A percentile compares a stretch with the other conserved stretches of the same genome.
Conservation (phyloP, 768 basidiomycete genomes). For the Naganishia kalamii region DNA sequence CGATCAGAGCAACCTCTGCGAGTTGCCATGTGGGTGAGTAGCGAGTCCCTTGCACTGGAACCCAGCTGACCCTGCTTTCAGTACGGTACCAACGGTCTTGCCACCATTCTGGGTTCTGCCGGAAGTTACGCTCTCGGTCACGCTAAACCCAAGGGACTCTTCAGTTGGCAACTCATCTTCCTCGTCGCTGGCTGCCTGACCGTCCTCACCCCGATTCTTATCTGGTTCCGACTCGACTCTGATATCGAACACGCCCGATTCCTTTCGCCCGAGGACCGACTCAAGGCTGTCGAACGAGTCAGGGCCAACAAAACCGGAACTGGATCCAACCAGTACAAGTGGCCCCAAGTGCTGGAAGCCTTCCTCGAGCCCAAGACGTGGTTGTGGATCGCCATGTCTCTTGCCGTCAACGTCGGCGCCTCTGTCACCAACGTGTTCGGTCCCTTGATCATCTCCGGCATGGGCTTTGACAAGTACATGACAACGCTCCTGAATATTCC, state of each 20-base stretch:
- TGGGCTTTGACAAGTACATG: slow-evolving; percentile 28
- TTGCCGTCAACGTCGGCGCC: slow-evolving; percentile 46
- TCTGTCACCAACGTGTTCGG: slow-evolving; percentile 45
- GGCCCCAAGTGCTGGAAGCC: slow-evolving; percentile 34
- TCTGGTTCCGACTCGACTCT: slow-evolving; percentile 36
- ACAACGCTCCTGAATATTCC: slow-evolving; percentile 35
- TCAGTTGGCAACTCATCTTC: slow-evolving; percentile 41
- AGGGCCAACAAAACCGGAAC: slow-evolving; percentile 43
- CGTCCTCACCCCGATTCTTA: slow-evolving; percentile 34
- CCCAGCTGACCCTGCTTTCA: neutral
- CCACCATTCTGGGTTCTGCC: slow-evolving; percentile 34
- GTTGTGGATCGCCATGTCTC: slow-evolving; percentile 36
- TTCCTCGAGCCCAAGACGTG: slow-evolving; percentile 37
- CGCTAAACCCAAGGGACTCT: slow-evolving; percentile 29
- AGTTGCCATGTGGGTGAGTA: slow-evolving; percentile 47
- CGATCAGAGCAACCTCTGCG: slow-evolving; percentile 51
- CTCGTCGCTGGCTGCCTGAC: slow-evolving; percentile 39
- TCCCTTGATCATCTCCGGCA: slow-evolving; percentile 49
- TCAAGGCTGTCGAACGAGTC: slow-evolving; percentile 40
- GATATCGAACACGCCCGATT: slow-evolving; percentile 36
- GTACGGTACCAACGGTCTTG: slow-evolving; percentile 42
- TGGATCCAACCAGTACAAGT: slow-evolving; percentile 41
- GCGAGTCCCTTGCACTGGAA: neutral
- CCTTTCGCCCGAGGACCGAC: slow-evolving; percentile 36
- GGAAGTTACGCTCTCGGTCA: slow-evolving; percentile 30